Conservation (phyloP, 345 rosid genomes). For the rapeseed (Brassica napus) region DNA sequence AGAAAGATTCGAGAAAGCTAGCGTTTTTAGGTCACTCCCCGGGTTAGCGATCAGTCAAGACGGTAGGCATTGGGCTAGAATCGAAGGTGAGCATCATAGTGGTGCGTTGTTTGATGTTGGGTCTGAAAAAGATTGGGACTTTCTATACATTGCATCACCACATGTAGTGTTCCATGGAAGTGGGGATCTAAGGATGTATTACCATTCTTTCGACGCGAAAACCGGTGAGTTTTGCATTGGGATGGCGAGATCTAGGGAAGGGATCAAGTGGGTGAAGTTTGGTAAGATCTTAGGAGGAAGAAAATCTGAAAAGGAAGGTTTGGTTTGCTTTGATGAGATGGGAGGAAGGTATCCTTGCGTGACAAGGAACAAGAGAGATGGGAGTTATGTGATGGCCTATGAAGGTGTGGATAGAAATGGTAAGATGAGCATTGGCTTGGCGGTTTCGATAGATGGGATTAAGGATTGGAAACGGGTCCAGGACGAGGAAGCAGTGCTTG, state of each 20-base stretch:
- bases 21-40: constrained; percentile 54
- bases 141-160: constrained; percentile 63
- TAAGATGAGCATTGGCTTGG: constrained; percentile 57
- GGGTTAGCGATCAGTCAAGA: constrained; percentile 87
- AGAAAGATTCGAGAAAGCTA: constrained; percentile 47
- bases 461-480: constrained; percentile 57
- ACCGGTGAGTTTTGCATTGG: constrained; percentile 56
- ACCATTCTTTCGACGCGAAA: constrained; percentile 66
- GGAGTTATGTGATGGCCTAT: constrained; percentile 69
- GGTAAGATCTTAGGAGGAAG: constrained; percentile 69
- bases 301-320: constrained; percentile 25
- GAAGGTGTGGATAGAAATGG: constrained; percentile 61
- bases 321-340: constrained; percentile 48
- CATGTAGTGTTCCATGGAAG: constrained; percentile 66
- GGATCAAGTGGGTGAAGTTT: constrained; percentile 72
- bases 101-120: constrained; percentile 85
- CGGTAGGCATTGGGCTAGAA: constrained; percentile 88
- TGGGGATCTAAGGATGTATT: constrained; percentile 80
- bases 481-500: constrained; percentile 50
- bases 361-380: constrained; percentile 56
- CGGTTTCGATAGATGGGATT: constrained; percentile 62
- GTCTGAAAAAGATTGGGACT: constrained; percentile 75
- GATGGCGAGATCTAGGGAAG: constrained; percentile 83
- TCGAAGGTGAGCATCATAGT: constrained; percentile 86
- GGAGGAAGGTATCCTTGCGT: constrained; percentile 64